Evolutionary conservation across 306 rosid species (phyloP), one percentile per base, ranked within the genome.

Genomic region (Cucurbita maxima): DNA sequence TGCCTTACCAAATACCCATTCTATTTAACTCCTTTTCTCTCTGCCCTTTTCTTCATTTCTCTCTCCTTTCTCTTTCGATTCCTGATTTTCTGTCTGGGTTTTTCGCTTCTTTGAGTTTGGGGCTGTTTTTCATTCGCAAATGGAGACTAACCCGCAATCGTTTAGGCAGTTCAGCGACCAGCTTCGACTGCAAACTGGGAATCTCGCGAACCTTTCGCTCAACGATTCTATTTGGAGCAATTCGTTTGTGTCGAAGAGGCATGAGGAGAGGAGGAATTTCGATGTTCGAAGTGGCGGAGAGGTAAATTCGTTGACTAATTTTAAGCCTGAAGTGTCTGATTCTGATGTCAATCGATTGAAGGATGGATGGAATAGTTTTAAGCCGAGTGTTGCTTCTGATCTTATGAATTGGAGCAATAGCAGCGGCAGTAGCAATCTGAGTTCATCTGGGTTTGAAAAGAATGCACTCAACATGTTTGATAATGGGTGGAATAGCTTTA

Each of bases 141-240:
- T 89, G 95, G 92, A 84, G 79, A 86, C 77, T 47, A 92, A 86
- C 81, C 85, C 86, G 64, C 93, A 89, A 10, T 86, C 95, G 1
- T 90, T 93, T 44, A 86, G 91, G 88, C 92, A 93, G 47, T 90
- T 93, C 84, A 93, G 98, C 74, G 98, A 90, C 44, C 92, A 90
- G 79, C 88, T 93, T 34, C 88, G 98, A 5, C 50, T 83, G 15
- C 97, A 95, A 75, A 71, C 85, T 6, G 82, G 92, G 7, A 82
- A 77, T 47, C 75, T 93, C 6, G 87, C 89, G 1, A 88, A 84
- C 8, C 83, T 90, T 0, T 90, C 96, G 0, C 77, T 93, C 25
- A 87, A 90, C 81, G 96, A 87, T 73, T 93, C 98, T 1, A 93
- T 93, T 16, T 93, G 98, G 98, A 80, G 90, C 80, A 85, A 50